Evolutionary conservation across 805 yeast species (phyloP).

Genomic region (Cephaloascus fragrans): DNA sequence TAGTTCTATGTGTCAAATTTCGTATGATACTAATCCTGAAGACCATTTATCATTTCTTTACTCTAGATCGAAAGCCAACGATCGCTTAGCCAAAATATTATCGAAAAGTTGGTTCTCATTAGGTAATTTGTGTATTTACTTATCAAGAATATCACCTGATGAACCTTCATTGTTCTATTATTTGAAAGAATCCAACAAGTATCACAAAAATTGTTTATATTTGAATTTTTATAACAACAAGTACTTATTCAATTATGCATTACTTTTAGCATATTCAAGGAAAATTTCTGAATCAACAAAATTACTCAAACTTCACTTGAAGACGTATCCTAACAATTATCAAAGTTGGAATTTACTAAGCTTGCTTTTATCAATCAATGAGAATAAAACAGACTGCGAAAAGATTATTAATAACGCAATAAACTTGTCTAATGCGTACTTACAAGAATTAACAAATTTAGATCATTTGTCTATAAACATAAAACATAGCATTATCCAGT

Average conservation of each 20-base stretch:
- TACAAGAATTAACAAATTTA: slow-evolving; percentile 5
- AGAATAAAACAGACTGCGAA: slow-evolving; percentile 44
- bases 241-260: slow-evolving; percentile 35
- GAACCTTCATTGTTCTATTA: slow-evolving; percentile 5
- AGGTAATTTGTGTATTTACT: background rate
- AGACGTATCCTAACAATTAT: slow-evolving; percentile 42
- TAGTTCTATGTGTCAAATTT: background rate
- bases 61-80: background rate
- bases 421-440: slow-evolving; percentile 8
- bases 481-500: slow-evolving; percentile 47
- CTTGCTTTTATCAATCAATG: slow-evolving; percentile 52
- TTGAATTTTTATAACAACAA: slow-evolving; percentile 9
- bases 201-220: slow-evolving; percentile 7
- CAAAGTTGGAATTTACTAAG: slow-evolving; percentile 61
- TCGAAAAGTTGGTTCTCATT: background rate
- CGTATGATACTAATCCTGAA: background rate
- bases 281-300: slow-evolving; percentile 31
- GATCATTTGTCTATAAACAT: slow-evolving; percentile 6
- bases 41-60: background rate
- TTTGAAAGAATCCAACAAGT: slow-evolving; percentile 4
- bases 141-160: background rate
- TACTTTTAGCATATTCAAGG: slow-evolving; percentile 33
- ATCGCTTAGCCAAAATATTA: background rate
- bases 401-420: slow-evolving; percentile 46
- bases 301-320: slow-evolving; percentile 36